Evolutionary conservation across 2,329 filamentous ascomycete species (phyloP), one percentile per base, ranked within the genome.

Genomic region (Paecilomyces dactylethromorphus): DNA sequence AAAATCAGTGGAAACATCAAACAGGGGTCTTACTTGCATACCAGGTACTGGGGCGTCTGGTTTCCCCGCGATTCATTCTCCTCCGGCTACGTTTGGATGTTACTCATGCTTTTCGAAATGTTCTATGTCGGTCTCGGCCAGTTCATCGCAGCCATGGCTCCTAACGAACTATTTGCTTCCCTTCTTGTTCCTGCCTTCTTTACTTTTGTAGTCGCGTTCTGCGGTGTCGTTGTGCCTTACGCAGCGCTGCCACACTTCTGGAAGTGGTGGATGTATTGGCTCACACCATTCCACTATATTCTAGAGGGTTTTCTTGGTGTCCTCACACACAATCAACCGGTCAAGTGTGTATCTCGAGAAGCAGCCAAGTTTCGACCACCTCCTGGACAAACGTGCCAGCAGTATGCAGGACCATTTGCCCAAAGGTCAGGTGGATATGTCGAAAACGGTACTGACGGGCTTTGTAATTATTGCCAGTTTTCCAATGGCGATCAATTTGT

Each of bases 161-260:
- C 87, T 1, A 90, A 89, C 67, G 84, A 86, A 60, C 75, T 88
- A 3, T 78, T 89, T 18, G 87, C 87, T 0, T 86, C 84, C 3
- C 73, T 89, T 0, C 76, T 89, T 0, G 86, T 89, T 0, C 87
- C 88, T 0, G 69, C 88, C 3, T 88, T 89, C 72, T 88, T 90
- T 75, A 81, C 87, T 26, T 89, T 85, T 49, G 77, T 91, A 2
- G 80, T 90, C 8, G 83, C 82, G 1, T 92, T 92, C 76, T 91
- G 88, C 65, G 89, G 89, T 62, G 87, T 92, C 1, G 78, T 91
- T 4, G 88, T 91, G 0, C 88, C 88, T 0, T 90, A 87, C 62
- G 66, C 66, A 0, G 79, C 81, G 26, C 79, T 92, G 22, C 82
- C 85, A 8, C 65, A 71, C 0, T 91, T 91, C 72, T 92, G 89